Evolutionary conservation across 768 basidiomycete species (phyloP).

Genomic region (Lentinus tigrinus): DNA sequence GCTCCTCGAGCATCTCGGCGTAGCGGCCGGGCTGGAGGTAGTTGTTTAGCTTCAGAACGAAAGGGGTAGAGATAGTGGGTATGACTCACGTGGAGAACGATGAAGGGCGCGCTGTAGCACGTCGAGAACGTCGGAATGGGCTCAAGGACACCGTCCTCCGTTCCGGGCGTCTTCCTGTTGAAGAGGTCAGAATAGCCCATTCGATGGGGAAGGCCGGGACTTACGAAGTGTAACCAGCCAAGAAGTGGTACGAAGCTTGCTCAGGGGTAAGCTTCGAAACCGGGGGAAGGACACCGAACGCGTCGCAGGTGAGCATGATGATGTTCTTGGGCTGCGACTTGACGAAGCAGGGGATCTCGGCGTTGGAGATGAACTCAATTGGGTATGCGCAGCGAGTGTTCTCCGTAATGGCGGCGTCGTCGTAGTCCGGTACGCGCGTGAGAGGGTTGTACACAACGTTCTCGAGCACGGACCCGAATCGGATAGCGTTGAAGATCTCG

Average conservation of each 20-base stretch:
- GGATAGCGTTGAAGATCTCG: conserved; percentile 94
- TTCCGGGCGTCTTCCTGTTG: conserved; percentile 91
- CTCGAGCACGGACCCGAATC: conserved; percentile 95
- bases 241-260: conserved; percentile 97
- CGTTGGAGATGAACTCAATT: conserved; percentile 95
- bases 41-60: neutral
- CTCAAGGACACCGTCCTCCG: conserved; percentile 96
- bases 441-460: conserved; percentile 95
- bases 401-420: conserved; percentile 95
- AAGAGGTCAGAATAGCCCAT: conserved; percentile 16
- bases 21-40: conserved; percentile 76
- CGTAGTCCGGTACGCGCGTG: conserved; percentile 86
- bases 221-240: conserved; percentile 93
- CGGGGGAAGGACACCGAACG: conserved; percentile 96
- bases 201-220: conserved; percentile 20
- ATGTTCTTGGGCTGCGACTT: conserved; percentile 89
- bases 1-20: conserved; percentile 93
- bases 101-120: conserved; percentile 99
- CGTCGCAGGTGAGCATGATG: conserved; percentile 97
- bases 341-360: conserved; percentile 89
- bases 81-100: conserved; percentile 80
- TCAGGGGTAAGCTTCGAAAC: conserved; percentile 89
- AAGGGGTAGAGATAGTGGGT: neutral
- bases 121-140: conserved; percentile 99
- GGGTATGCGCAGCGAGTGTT: conserved; percentile 99